Percentiles rank a stretch among this genome's conserved stretches.
phyloP scores from a whole-genome alignment of 2,329 filamentous ascomycete genomes.

The Lithohypha guttulata region DNA sequence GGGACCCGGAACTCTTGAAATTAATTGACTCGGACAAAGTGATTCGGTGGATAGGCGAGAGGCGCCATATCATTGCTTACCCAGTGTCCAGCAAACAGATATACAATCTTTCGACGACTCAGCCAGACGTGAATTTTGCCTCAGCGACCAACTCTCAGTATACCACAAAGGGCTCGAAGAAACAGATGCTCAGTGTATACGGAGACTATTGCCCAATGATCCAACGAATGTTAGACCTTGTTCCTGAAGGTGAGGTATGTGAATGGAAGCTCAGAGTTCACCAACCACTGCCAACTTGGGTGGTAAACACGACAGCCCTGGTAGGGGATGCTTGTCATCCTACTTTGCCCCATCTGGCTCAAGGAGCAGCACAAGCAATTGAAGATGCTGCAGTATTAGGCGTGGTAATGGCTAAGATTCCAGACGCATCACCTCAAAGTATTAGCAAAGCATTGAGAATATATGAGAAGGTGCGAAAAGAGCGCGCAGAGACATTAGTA shows the following conservation, averaged over 20 bases:
- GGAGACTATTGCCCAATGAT: constrained; percentile 51
- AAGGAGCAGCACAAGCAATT: constrained; percentile 55
- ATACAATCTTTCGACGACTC: constrained; percentile 56
- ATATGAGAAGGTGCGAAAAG: constrained; percentile 47
- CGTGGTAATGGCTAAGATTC: constrained; percentile 40
- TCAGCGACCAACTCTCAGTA: constrained; percentile 50
- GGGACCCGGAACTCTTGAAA: constrained; percentile 42
- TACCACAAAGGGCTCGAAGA: constrained; percentile 51
- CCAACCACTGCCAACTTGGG: constrained; percentile 52
- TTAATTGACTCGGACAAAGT: constrained; percentile 49
- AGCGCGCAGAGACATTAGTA: constrained; percentile 46
- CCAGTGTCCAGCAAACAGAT: constrained; percentile 52
- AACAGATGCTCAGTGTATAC: constrained; percentile 50
- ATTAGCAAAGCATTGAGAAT: constrained; percentile 44
- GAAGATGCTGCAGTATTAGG: constrained; percentile 51
- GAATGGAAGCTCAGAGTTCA: constrained; percentile 57
- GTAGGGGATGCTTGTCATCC: constrained; percentile 53
- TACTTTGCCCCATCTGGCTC: constrained; percentile 52
- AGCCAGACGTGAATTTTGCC: constrained; percentile 51
- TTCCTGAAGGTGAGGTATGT: constrained; percentile 54
- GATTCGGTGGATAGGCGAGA: constrained; percentile 55
- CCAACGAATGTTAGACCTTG: constrained; percentile 48
- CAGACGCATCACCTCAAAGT: constrained; percentile 34
- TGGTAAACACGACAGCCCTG: constrained; percentile 42
- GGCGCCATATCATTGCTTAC: constrained; percentile 58